Percentiles rank a stretch among this genome's conserved stretches.
phyloP scores from a whole-genome alignment of 2,329 filamentous ascomycete genomes.

The Colletotrichum limetticola region DNA sequence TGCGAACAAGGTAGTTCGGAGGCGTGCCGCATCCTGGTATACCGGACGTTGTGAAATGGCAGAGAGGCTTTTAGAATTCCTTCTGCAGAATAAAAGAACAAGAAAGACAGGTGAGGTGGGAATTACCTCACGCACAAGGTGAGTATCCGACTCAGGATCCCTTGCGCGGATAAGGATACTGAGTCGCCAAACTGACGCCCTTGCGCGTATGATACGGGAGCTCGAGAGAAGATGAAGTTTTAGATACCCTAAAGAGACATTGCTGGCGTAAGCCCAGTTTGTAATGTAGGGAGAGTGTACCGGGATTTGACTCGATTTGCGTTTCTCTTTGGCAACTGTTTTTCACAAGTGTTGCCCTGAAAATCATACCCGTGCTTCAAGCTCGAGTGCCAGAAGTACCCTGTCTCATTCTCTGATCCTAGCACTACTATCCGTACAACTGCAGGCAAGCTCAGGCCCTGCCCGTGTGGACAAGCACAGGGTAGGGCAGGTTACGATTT shows the following conservation, averaged over 20 bases:
- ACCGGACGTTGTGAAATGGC: not conserved
- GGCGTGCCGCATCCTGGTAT: not conserved
- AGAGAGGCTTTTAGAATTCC: not conserved
- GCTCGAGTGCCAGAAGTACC: not conserved
- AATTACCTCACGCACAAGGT: not conserved
- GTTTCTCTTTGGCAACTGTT: not conserved
- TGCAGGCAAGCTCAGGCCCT: constrained; percentile 9
- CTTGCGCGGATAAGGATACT: constrained; percentile 6
- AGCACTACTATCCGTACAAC: not conserved
- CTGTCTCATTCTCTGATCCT: not conserved
- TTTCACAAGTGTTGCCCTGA: constrained; percentile 3
- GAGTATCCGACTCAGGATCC: constrained; percentile 1
- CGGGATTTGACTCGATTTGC: not conserved
- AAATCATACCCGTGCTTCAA: constrained; percentile 4
- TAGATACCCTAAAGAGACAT: not conserved
- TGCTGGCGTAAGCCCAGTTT: not conserved
- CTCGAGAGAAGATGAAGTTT: not conserved
- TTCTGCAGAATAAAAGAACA: not conserved
- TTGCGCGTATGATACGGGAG: not conserved
- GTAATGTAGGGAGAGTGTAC: not conserved
- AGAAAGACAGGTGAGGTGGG: not conserved
- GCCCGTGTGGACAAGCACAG: not conserved
- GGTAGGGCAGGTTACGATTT: constrained; percentile 2
- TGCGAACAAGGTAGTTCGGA: constrained; percentile 1
- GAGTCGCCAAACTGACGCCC: not conserved